These are phyloP conservation scores for Aspergillus floridensis DNA, from an alignment of 2,329 filamentous ascomycete species.

Conservation along the genomic window DNA sequence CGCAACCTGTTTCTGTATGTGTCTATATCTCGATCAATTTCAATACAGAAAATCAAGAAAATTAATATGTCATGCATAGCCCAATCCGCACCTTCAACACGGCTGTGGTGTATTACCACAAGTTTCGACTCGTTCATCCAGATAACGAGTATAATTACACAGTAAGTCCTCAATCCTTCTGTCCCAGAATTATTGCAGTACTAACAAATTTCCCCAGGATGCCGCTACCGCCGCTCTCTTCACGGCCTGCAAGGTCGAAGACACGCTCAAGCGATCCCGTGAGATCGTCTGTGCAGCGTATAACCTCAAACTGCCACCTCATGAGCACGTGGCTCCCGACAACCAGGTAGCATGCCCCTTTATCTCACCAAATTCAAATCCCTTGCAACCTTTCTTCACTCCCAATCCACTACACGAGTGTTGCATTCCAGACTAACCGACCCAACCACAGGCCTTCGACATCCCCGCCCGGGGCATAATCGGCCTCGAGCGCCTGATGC, in stretches of 20 bases:
- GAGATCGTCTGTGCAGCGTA: constrained; percentile 90
- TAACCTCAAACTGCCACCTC: constrained; percentile 70
- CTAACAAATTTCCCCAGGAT: constrained; percentile 54
- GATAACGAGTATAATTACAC: constrained; percentile 79
- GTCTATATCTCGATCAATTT: constrained; percentile 30
- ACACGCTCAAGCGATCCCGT: constrained; percentile 92
- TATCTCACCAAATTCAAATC: not conserved
- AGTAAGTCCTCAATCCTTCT: constrained; percentile 31
- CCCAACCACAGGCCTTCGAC: constrained; percentile 67
- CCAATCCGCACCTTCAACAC: constrained; percentile 91
- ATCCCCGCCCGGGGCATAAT: constrained; percentile 75
- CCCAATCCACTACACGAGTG: not conserved
- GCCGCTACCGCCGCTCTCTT: constrained; percentile 85
- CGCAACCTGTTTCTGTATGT: constrained; percentile 74
- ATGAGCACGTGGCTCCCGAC: constrained; percentile 71
- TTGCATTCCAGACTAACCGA: not conserved
- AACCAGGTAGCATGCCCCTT: constrained; percentile 62
- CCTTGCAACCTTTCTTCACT: not conserved
- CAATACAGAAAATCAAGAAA: not conserved
- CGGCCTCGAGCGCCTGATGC: constrained; percentile 84
- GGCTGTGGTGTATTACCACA: constrained; percentile 89
- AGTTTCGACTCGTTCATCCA: constrained; percentile 82
- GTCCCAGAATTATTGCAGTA: not conserved
- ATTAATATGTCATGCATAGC: constrained; percentile 43
- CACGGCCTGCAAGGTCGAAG: constrained; percentile 94